phyloP scores from a whole-genome alignment of 768 basidiomycete species.

The Piloderma croceum region DNA sequence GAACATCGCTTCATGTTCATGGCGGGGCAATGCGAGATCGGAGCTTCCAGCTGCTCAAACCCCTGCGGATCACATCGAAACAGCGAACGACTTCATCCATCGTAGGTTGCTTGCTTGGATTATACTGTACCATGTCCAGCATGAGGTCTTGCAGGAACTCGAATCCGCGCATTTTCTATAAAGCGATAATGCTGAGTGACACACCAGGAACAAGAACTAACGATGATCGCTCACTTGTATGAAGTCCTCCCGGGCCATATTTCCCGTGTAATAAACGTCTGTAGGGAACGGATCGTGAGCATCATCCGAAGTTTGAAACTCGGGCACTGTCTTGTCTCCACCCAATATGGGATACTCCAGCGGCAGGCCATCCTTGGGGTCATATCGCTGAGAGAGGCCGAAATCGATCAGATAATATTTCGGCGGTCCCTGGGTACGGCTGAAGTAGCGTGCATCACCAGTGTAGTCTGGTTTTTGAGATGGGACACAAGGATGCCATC shows the following conservation, averaged over 20 bases:
- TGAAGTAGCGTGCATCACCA: slow-evolving; percentile 18
- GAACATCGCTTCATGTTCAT: slow-evolving; percentile 14
- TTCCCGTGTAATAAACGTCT: slow-evolving; percentile 30
- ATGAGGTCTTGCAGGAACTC: slow-evolving; percentile 27
- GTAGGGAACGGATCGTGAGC: slow-evolving; percentile 23
- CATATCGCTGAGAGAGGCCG: slow-evolving; percentile 27
- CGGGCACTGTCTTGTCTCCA: slow-evolving; percentile 32
- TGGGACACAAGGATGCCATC: slow-evolving; percentile 20
- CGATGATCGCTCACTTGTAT: slow-evolving; percentile 15
- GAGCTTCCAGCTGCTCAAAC: slow-evolving; percentile 25
- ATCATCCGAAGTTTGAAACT: slow-evolving; percentile 16
- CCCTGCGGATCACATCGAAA: slow-evolving; percentile 22
- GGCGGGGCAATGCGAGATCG: slow-evolving; percentile 9
- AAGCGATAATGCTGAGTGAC: neutral
- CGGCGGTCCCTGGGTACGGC: slow-evolving; percentile 22
- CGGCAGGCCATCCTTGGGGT: slow-evolving; percentile 11
- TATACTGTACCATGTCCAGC: slow-evolving; percentile 29
- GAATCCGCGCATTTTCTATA: slow-evolving; percentile 15
- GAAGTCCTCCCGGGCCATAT: slow-evolving; percentile 23
- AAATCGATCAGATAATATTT: slow-evolving; percentile 35
- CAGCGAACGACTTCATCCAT: slow-evolving; percentile 31
- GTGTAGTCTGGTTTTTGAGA: slow-evolving; percentile 14
- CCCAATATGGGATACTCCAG: slow-evolving; percentile 23
- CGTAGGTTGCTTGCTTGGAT: slow-evolving; percentile 30
- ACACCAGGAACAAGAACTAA: neutral